These are phyloP conservation scores for Pluteus cervinus DNA, from an alignment of 768 basidiomycete species.

Conservation along the genomic window DNA sequence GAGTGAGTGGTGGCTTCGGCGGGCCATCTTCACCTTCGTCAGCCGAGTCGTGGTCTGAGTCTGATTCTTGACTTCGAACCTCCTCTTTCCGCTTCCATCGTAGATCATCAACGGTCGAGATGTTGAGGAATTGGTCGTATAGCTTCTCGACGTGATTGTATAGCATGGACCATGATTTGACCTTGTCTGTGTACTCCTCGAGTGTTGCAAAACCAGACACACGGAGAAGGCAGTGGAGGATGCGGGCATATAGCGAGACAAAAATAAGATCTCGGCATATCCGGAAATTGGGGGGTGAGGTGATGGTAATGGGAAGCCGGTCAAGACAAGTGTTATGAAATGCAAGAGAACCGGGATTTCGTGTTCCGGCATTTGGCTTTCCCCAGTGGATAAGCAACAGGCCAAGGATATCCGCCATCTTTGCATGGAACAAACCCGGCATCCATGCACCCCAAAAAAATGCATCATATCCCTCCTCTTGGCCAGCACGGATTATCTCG, in stretches of 20 bases:
- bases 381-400: conserved; percentile 26
- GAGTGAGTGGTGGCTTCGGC: not conserved
- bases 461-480: conserved; percentile 17
- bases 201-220: conserved; percentile 14
- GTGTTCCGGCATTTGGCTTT: too few relatives aligned
- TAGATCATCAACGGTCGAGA: conserved; percentile 12
- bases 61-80: too few relatives aligned
- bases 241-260: conserved; percentile 24
- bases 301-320: conserved; percentile 27
- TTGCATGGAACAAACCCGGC: conserved; percentile 31
- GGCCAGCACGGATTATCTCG: conserved; percentile 21
- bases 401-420: conserved; percentile 26
- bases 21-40: too few relatives aligned
- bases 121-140: conserved; percentile 13
- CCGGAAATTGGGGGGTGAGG: conserved; percentile 27
- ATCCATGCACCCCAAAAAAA: conserved; percentile 19
- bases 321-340: conserved; percentile 29
- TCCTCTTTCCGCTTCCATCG: conserved; percentile 13
- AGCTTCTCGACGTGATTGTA: conserved; percentile 14
- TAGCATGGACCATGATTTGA: conserved; percentile 15
- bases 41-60: too few relatives aligned
- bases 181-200: conserved; percentile 11
- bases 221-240: conserved; percentile 25
- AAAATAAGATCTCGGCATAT: conserved; percentile 29
- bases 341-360: conserved; percentile 25